Conservation (phyloP, 2,329 filamentous ascomycete species). For the Exserohilum turcica region DNA sequence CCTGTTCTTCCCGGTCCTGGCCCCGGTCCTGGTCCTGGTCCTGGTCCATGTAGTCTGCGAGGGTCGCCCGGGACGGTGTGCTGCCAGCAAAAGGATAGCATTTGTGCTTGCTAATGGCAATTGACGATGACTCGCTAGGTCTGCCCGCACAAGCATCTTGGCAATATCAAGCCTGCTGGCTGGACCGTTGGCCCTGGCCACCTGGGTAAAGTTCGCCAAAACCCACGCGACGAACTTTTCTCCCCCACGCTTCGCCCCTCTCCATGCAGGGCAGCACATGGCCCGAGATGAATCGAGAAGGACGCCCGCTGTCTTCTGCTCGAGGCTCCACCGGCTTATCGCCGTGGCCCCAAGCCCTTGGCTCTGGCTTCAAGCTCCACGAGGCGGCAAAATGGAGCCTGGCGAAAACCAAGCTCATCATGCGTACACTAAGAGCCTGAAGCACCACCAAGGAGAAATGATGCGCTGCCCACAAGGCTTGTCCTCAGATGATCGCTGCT, state of each 20-base stretch:
- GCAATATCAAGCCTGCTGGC: conserved; percentile 68
- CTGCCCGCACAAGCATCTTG: conserved; percentile 80
- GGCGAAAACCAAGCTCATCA: conserved; percentile 66
- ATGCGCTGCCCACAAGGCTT: conserved; percentile 77
- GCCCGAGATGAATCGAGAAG: conserved; percentile 63
- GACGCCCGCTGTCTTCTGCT: conserved; percentile 54
- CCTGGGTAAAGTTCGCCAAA: conserved; percentile 78
- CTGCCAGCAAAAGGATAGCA: conserved; percentile 73
- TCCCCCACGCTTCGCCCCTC: conserved; percentile 71
- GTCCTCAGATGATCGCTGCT: conserved; percentile 72
- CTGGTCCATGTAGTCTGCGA: too few species aligned
- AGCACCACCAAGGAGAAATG: conserved; percentile 73
- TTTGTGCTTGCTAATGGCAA: conserved; percentile 87
- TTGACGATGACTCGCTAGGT: conserved; percentile 76
- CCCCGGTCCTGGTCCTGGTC: neutral
- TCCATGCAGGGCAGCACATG: conserved; percentile 70
- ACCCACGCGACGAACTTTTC: conserved; percentile 70
- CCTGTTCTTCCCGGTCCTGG: conserved; percentile 44
- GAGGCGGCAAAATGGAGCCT: conserved; percentile 68
- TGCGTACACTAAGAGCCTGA: conserved; percentile 71
- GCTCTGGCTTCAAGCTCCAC: conserved; percentile 71
- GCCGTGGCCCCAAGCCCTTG: conserved; percentile 76
- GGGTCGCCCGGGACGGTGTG: conserved; percentile 46
- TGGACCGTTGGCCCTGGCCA: conserved; percentile 74
- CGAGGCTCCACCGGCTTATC: conserved; percentile 74